Conservation (phyloP, 805 yeast species). For the Kluyveromyces lactis region DNA sequence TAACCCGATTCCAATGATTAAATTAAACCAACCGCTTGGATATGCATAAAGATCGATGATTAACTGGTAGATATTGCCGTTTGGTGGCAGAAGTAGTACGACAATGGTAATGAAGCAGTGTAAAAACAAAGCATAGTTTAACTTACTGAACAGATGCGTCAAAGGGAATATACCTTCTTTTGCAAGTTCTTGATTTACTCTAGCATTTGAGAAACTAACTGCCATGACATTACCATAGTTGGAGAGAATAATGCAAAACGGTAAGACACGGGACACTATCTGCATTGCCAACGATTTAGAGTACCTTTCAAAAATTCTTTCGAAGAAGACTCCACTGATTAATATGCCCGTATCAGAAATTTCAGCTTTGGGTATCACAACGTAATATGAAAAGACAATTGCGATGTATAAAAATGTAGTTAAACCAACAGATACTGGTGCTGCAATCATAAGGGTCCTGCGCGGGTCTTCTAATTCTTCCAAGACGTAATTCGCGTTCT, state of each 20-base stretch:
- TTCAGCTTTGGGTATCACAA: constrained; percentile 37
- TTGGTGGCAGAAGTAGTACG: constrained; percentile 50
- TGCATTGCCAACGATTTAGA: constrained; percentile 16
- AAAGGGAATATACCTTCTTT: constrained; percentile 43
- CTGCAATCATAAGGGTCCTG: constrained; percentile 49
- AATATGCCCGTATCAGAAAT: constrained; percentile 49
- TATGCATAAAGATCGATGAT: constrained; percentile 55
- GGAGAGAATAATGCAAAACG: constrained; percentile 50
- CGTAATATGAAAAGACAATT: constrained; percentile 48
- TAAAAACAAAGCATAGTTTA: constrained; percentile 38
- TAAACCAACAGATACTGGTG: constrained; percentile 46
- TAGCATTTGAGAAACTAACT: constrained; percentile 52
- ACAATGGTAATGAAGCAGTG: constrained; percentile 51
- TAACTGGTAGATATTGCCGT: constrained; percentile 55
- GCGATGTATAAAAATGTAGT: constrained; percentile 47
- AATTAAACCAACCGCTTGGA: constrained; percentile 54
- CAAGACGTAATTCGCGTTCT: constrained; percentile 56
- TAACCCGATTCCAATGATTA: constrained; percentile 34
- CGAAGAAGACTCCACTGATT: constrained; percentile 55
- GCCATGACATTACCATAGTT: constrained; percentile 59
- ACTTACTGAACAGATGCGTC: constrained; percentile 36
- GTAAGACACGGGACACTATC: constrained; percentile 41
- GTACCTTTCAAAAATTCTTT: constrained; percentile 47
- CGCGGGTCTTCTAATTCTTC: constrained; percentile 51
- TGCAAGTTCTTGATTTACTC: constrained; percentile 53